These are phyloP conservation scores for Podila epicladia DNA, from an alignment of 192 early-diverging fungal species.

Conservation along the genomic window DNA sequence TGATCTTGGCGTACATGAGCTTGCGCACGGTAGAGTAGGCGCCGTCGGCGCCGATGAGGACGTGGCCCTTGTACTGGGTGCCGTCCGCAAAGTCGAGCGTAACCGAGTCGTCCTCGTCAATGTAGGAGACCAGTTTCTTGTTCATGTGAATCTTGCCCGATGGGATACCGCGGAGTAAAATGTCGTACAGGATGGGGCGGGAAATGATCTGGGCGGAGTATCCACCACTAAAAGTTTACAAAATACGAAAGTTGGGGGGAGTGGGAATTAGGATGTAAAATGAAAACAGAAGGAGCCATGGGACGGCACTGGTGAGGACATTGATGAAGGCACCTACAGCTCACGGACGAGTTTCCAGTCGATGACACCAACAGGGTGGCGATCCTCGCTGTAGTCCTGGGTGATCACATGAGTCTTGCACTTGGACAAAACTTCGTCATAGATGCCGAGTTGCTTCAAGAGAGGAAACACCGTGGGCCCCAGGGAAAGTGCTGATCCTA, in stretches of 20 bases:
- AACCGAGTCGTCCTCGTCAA: not conserved
- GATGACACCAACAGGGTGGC: not conserved
- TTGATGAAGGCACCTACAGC: not conserved
- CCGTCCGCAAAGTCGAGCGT: not conserved
- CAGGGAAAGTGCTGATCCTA: not conserved
- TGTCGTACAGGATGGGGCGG: not conserved
- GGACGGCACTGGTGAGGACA: not conserved
- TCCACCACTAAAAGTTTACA: not conserved
- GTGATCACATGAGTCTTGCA: not conserved
- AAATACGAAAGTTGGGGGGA: too few relatives aligned
- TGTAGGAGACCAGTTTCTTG: not conserved
- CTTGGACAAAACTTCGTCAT: not conserved
- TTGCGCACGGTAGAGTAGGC: slow-evolving; percentile 9
- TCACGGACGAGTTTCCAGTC: not conserved
- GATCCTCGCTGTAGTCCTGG: not conserved
- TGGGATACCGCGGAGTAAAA: not conserved
- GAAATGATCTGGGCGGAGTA: not conserved
- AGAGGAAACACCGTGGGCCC: not conserved
- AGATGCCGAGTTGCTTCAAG: not conserved
- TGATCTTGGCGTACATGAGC: slow-evolving; percentile 4
- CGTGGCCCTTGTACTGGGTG: not conserved
- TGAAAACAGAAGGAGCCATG: not conserved
- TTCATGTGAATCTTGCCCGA: not conserved
- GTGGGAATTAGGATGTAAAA: not conserved
- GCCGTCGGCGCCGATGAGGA: slow-evolving; percentile 14